Evolutionary conservation across 345 rosid genomes (phyloP).

Genomic region (Citrus trifoliata): DNA sequence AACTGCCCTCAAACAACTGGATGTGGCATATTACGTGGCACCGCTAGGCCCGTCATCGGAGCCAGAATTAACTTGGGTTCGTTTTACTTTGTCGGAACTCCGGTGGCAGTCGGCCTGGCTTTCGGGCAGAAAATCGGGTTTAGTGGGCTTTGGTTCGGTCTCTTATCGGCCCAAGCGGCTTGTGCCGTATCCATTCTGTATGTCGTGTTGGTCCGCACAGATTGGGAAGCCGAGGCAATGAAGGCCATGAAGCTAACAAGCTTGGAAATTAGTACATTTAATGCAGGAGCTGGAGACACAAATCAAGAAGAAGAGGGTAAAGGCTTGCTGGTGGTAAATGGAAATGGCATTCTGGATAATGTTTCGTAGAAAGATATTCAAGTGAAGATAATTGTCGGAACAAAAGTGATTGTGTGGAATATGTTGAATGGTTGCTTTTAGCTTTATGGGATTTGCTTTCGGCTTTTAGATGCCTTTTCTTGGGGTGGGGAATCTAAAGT

Average conservation of each 20-base stretch:
- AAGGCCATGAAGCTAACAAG: slow-evolving; percentile 59
- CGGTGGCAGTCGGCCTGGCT: slow-evolving; percentile 85
- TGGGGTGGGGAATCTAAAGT: background rate
- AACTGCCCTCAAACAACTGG: slow-evolving; percentile 98
- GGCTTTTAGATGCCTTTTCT: slow-evolving; percentile 6
- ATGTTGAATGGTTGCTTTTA: slow-evolving; percentile 1
- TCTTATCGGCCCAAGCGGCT: slow-evolving; percentile 84
- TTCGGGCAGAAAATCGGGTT: slow-evolving; percentile 74
- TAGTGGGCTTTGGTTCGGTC: slow-evolving; percentile 89
- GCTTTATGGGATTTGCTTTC: slow-evolving; percentile 16
- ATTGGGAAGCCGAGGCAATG: slow-evolving; percentile 86
- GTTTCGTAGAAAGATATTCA: slow-evolving; percentile 18
- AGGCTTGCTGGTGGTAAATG: slow-evolving; percentile 42
- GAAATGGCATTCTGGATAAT: slow-evolving; percentile 24
- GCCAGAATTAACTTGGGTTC: slow-evolving; percentile 83
- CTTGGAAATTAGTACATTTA: slow-evolving; percentile 36
- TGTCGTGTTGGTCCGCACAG: slow-evolving; percentile 56
- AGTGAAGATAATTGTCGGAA: background rate
- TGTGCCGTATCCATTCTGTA: slow-evolving; percentile 69
- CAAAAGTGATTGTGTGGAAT: slow-evolving; percentile 7
- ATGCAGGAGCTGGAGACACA: background rate
- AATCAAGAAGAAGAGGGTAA: slow-evolving; percentile 33
- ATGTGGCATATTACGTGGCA: slow-evolving; percentile 90
- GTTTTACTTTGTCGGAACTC: slow-evolving; percentile 91
- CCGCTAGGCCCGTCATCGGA: slow-evolving; percentile 75